These are phyloP conservation scores for Hypomyces perniciosus DNA, from an alignment of 2,329 filamentous ascomycete species.

Conservation along the genomic window DNA sequence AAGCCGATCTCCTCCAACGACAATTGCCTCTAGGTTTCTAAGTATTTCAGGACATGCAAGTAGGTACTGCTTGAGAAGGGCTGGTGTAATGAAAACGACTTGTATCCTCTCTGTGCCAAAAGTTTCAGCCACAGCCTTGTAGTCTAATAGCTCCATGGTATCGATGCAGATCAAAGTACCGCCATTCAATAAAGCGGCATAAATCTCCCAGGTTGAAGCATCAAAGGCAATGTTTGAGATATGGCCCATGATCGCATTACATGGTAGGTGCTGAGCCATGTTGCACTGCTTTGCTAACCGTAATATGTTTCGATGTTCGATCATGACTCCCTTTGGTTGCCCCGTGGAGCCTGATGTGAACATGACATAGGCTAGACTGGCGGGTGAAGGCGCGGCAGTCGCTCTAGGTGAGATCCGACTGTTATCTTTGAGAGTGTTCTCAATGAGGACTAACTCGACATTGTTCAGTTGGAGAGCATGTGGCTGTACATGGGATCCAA, in stretches of 20 bases:
- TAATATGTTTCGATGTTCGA: not conserved
- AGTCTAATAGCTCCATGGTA: not conserved
- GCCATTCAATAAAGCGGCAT: not conserved
- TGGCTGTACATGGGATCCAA: not conserved
- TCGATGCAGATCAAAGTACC: not conserved
- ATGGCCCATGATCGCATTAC: not conserved
- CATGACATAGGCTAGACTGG: conserved; percentile 1
- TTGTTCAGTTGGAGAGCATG: no score
- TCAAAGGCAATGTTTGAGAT: not conserved
- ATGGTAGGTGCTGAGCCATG: not conserved
- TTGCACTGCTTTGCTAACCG: not conserved
- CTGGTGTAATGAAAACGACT: not conserved
- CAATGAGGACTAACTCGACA: not conserved
- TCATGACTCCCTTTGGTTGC: not conserved
- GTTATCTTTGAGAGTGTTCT: not conserved
- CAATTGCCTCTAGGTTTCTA: conserved; percentile 7
- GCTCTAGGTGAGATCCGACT: not conserved
- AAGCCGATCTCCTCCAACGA: conserved; percentile 14
- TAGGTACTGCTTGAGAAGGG: not conserved
- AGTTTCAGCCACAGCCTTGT: not conserved
- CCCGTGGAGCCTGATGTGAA: conserved; percentile 1
- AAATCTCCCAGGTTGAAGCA: conserved; percentile 3
- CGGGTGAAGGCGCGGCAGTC: not conserved
- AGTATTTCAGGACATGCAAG: conserved; percentile 12
- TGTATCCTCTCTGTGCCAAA: not conserved